Conservation (phyloP, 2,329 filamentous ascomycete genomes). For the Aspergillus hiratsukae region DNA sequence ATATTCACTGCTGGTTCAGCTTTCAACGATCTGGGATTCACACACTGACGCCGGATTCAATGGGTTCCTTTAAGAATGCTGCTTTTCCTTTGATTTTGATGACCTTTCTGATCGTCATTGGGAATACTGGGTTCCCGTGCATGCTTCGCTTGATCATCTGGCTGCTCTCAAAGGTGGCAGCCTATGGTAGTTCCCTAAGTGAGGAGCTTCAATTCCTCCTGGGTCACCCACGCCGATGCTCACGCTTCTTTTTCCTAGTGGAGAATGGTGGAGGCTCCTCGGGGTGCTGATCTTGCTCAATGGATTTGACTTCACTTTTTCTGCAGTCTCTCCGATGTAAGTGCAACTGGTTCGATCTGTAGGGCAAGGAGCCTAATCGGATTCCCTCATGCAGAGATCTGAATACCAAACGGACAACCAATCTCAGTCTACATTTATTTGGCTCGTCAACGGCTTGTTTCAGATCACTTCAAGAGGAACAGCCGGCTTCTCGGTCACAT, state of each 20-base stretch:
- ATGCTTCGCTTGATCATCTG: conserved; percentile 92
- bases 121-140: conserved; percentile 88
- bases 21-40: conserved; percentile 89
- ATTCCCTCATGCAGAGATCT: background rate
- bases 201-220: conserved; percentile 84
- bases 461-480: conserved; percentile 86
- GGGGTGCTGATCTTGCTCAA: conserved; percentile 77
- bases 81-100: conserved; percentile 69
- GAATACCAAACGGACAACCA: background rate
- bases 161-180: conserved; percentile 63
- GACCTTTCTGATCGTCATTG: conserved; percentile 81
- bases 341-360: conserved; percentile 26
- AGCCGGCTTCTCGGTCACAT: conserved; percentile 80
- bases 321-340: conserved; percentile 71
- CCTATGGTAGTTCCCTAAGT: conserved; percentile 63
- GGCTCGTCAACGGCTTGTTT: conserved; percentile 80
- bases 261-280: conserved; percentile 90
- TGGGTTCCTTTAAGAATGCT: conserved; percentile 77
- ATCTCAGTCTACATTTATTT: conserved; percentile 38
- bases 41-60: conserved; percentile 84
- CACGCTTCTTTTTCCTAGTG: conserved; percentile 80
- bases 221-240: conserved; percentile 90
- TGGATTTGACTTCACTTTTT: conserved; percentile 78
- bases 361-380: background rate
- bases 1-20: conserved; percentile 80